Evolutionary conservation across 495 filamentous ascomycete species (phyloP), one percentile per base, ranked within the genome.

Genomic region (Podospora didyma): DNA sequence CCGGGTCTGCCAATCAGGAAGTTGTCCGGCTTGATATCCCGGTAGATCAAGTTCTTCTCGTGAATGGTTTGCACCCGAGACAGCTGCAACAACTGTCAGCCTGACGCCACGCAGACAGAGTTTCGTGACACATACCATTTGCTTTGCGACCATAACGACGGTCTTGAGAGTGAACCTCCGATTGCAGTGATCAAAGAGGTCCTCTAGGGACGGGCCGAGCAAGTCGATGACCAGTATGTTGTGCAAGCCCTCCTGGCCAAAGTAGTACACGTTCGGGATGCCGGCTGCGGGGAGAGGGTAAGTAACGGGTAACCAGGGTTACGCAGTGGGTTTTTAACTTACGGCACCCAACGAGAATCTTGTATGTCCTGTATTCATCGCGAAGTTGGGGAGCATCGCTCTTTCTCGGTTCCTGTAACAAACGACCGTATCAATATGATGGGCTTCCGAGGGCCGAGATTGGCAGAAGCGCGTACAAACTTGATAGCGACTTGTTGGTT

Each of bases 251-350:
- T 99, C 94, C 73, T 99, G 94, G 58, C 94, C 94, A 63, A 97
- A 99, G 75, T 99, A 99, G 76, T 99, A 99, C 67, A 99, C 94
- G 86, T 99, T 97, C 65, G 94, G 94, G 62, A 99, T 97, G 63
- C 94, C 94, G 56, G 94, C 94, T 98, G 26, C 11, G 22, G 31
- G 16, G n/a, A 35, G 19, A 48, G 51, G 56, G 59, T 46, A 59
- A 39, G 19, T 52, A 10, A 21, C 17, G 23, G 19, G 0, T 10
- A 26, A 28, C 6, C 16, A 22, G 21, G 62, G 67, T 19, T 61
- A n/a, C 14, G n/a, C 37, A 23, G 37, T 14, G 10, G 9, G 9
- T 17, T 14, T 1, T 48, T 20, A 5, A 96, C 93, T 86, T 75
- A 98, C 94, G 93, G 76, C 95, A 99, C 70, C 94, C 95, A 54